Evolutionary conservation across 2,329 filamentous ascomycete genomes (phyloP).

Genomic region (Talaromyces atroroseus): DNA sequence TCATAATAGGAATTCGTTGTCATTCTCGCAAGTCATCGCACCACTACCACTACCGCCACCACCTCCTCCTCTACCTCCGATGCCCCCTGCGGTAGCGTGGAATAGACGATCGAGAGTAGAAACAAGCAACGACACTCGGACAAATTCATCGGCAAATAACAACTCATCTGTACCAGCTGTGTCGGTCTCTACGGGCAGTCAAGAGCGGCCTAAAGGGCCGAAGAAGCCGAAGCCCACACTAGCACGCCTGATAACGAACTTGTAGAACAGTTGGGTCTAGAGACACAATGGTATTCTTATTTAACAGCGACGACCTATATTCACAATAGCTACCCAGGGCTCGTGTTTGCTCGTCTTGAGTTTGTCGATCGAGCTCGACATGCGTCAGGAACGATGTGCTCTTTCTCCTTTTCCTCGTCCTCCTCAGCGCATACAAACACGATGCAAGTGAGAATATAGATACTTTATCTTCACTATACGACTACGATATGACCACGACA

Average conservation of each 20-base stretch:
- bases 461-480: not conserved
- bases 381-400: not conserved
- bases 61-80: not conserved
- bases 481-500: not conserved
- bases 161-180: not conserved
- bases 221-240: conserved; percentile 29
- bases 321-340: not conserved
- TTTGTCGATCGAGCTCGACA: not conserved
- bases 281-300: not conserved
- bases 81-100: not conserved
- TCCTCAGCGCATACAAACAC: not conserved
- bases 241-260: conserved; percentile 30
- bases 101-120: not conserved
- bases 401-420: not conserved
- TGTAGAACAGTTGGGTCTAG: conserved; percentile 5
- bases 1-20: conserved; percentile 5
- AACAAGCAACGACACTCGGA: not conserved
- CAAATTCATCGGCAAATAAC: not conserved
- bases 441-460: not conserved
- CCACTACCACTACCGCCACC: not conserved
- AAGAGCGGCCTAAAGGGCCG: not conserved
- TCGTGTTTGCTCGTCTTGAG: not conserved
- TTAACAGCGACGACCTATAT: not conserved
- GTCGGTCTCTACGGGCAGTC: not conserved
- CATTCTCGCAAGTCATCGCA: conserved; percentile 4